Percentiles rank a stretch among this genome's conserved stretches.
Conservation (phyloP, 1,284 basidiomycete genomes). For the Entoloma clypeatum region DNA sequence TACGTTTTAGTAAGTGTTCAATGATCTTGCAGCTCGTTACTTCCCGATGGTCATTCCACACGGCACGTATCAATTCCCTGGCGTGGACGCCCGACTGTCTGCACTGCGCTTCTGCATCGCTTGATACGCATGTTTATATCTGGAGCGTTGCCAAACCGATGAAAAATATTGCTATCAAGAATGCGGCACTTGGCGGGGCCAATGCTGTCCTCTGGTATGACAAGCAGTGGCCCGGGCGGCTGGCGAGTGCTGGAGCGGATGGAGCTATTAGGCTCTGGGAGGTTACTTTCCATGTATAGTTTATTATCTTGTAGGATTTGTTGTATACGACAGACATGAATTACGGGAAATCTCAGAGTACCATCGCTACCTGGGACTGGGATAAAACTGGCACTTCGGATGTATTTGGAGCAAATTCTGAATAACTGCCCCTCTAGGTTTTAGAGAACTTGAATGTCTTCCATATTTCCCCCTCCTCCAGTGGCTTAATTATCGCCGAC, state of each 20-base stretch:
- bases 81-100: conserved; percentile 73
- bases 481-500: too few relatives aligned
- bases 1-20: conserved; percentile 10
- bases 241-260: conserved; percentile 82
- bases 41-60: conserved; percentile 86
- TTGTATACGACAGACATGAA: too few relatives aligned
- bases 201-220: conserved; percentile 80
- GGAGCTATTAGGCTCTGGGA: conserved; percentile 78
- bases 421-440: too few relatives aligned
- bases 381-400: too few relatives aligned
- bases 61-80: conserved; percentile 77
- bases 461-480: too few relatives aligned
- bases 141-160: conserved; percentile 80
- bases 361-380: too few relatives aligned
- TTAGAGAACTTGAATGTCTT: too few relatives aligned
- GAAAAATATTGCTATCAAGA: conserved; percentile 82
- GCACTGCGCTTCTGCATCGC: conserved; percentile 81
- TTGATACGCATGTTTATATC: conserved; percentile 90
- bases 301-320: not conserved
- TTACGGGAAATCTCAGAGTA: too few relatives aligned
- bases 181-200: conserved; percentile 80
- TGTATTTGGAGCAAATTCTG: too few relatives aligned
- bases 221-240: conserved; percentile 39
- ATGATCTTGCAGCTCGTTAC: conserved; percentile 48
- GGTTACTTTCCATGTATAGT: conserved; percentile 47